Percentiles rank a stretch among this genome's conserved stretches.
phyloP scores from a whole-genome alignment of 176 grass and related monocot genomes.

The Themeda triandra region DNA sequence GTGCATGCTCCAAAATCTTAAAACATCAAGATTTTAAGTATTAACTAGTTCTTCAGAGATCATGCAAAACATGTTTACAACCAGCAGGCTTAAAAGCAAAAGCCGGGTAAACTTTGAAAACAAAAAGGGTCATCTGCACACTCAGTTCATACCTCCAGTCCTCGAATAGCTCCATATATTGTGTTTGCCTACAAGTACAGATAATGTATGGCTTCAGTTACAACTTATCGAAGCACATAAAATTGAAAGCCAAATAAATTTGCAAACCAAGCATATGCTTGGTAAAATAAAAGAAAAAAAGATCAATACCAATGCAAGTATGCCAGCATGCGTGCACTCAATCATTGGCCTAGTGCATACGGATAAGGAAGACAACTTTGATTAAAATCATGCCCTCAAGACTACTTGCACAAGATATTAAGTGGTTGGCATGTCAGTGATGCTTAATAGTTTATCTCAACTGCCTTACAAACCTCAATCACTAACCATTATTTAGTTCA shows the following conservation, averaged over 20 bases:
- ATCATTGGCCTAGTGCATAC: no score
- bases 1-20: not conserved
- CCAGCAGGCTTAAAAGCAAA: not conserved
- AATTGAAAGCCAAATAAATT: not conserved
- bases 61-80: not conserved
- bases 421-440: not conserved
- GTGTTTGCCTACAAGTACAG: conserved; percentile 73
- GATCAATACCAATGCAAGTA: not conserved
- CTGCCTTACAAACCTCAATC: not conserved
- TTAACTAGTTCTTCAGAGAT: not conserved
- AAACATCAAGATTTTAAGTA: not conserved
- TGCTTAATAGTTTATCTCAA: not conserved
- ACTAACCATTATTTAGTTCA: not conserved
- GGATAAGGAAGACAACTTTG: not conserved
- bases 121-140: not conserved
- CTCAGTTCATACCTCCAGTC: conserved; percentile 67
- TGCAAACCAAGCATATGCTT: not conserved
- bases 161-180: conserved; percentile 83
- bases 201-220: conserved; percentile 7
- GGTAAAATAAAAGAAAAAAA: no score
- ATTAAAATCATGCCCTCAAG: not conserved
- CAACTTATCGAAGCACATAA: not conserved
- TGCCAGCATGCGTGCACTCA: no score
- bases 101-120: not conserved
- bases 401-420: not conserved